Percentiles rank a stretch among this genome's conserved stretches.
Conservation (phyloP, 768 basidiomycete species). For the Stropharia rugosoannulata region DNA sequence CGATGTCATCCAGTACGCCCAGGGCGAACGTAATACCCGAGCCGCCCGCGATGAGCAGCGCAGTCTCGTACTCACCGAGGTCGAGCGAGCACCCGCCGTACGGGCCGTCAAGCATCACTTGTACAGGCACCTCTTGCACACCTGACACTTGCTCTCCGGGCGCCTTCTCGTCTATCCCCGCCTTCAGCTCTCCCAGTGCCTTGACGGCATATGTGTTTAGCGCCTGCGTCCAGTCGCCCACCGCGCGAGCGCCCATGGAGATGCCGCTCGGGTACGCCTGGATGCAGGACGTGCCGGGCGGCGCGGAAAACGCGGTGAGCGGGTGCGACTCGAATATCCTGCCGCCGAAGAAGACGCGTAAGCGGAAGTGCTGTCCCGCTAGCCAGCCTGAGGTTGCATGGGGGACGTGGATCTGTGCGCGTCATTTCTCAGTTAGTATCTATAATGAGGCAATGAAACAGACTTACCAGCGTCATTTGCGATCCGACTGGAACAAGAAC, state of each 20-base stretch:
- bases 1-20: slow-evolving; percentile 79
- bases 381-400: slow-evolving; percentile 64
- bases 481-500: slow-evolving; percentile 57
- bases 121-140: slow-evolving; percentile 38
- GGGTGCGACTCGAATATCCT: slow-evolving; percentile 82
- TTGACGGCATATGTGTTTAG: slow-evolving; percentile 51
- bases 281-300: slow-evolving; percentile 49
- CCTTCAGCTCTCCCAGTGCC: slow-evolving; percentile 28
- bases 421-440: slow-evolving; percentile 33
- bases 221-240: slow-evolving; percentile 74
- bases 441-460: slow-evolving; percentile 21
- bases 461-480: slow-evolving; percentile 72
- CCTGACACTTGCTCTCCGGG: slow-evolving; percentile 3
- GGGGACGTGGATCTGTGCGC: slow-evolving; percentile 52
- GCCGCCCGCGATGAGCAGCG: slow-evolving; percentile 78
- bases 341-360: slow-evolving; percentile 59
- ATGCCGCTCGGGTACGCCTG: slow-evolving; percentile 40
- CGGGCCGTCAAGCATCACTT: slow-evolving; percentile 85
- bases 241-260: slow-evolving; percentile 61
- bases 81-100: slow-evolving; percentile 84
- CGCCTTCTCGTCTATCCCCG: slow-evolving; percentile 28
- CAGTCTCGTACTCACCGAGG: slow-evolving; percentile 66
- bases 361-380: slow-evolving; percentile 75
- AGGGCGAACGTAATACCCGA: slow-evolving; percentile 83
- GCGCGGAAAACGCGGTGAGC: slow-evolving; percentile 71